Evolutionary conservation across 2,329 filamentous ascomycete species (phyloP).

Genomic region (Aspergillus eucalypticola): DNA sequence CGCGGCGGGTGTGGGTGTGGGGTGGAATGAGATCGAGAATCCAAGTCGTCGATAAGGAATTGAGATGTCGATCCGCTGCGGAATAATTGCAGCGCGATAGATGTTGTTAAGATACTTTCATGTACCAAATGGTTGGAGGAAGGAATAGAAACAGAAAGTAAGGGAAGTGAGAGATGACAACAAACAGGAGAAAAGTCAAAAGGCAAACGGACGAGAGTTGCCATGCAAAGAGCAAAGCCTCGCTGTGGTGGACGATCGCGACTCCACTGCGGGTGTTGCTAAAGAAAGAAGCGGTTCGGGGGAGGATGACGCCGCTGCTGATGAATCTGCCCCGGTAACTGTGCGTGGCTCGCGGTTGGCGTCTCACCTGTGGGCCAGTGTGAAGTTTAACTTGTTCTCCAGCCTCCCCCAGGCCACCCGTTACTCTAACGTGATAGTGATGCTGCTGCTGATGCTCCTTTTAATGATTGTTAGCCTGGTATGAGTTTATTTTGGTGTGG

Average conservation of each 20-base stretch:
- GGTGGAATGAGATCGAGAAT: slow-evolving; percentile 1
- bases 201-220: background rate
- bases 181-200: slow-evolving; percentile 5
- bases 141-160: background rate
- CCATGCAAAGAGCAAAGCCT: slow-evolving; percentile 14
- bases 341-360: background rate
- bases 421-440: background rate
- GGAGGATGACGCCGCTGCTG: slow-evolving; percentile 6
- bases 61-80: background rate
- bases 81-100: background rate
- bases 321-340: background rate
- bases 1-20: background rate
- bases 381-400: background rate
- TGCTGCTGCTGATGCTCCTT: background rate
- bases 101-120: slow-evolving; percentile 1
- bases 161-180: background rate
- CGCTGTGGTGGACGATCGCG: slow-evolving; percentile 16
- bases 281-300: slow-evolving; percentile 20
- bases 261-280: slow-evolving; percentile 24
- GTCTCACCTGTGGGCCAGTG: background rate
- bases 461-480: too few species aligned
- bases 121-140: background rate
- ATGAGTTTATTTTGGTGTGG: too few species aligned
- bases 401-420: background rate
- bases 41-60: background rate